A percentile compares a stretch with the other conserved stretches of the same genome.
Evolutionary conservation across 495 filamentous ascomycete genomes (phyloP).

Genomic region (Chaetomium cochliodes): DNA sequence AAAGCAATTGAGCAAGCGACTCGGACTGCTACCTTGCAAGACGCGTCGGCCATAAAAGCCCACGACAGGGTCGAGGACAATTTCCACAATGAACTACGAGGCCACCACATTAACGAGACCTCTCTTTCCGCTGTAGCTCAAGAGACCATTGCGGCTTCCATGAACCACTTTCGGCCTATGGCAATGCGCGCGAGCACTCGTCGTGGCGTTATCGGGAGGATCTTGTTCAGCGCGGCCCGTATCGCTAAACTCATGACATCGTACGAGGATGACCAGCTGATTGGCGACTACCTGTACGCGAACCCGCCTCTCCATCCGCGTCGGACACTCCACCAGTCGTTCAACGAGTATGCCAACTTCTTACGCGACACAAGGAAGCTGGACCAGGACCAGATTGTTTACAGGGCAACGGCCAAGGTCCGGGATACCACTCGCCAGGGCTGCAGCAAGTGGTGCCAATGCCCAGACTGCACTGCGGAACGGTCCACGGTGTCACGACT

Average conservation of each 20-base stretch:
- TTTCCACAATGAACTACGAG: conserved; percentile 20
- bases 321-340: conserved; percentile 21
- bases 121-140: conserved; percentile 18
- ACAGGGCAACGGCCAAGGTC: conserved; percentile 18
- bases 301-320: conserved; percentile 23
- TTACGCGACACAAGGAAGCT: conserved; percentile 19
- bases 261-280: conserved; percentile 21
- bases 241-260: conserved; percentile 21
- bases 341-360: conserved; percentile 22
- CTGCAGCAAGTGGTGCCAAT: conserved; percentile 23
- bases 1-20: conserved; percentile 20
- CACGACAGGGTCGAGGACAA: conserved; percentile 21
- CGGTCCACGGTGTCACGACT: conserved; percentile 9
- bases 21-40: conserved; percentile 6
- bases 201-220: conserved; percentile 21
- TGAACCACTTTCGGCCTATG: conserved; percentile 22
- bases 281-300: conserved; percentile 17
- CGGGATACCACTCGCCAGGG: conserved; percentile 13
- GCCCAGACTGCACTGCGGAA: conserved; percentile 18
- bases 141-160: conserved; percentile 15
- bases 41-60: conserved; percentile 1
- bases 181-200: conserved; percentile 19
- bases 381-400: conserved; percentile 23
- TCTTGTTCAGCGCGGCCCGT: conserved; percentile 20
- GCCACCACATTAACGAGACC: conserved; percentile 20